phyloP scores from a whole-genome alignment of 2,329 filamentous ascomycete genomes.

The Lachnellula arida region DNA sequence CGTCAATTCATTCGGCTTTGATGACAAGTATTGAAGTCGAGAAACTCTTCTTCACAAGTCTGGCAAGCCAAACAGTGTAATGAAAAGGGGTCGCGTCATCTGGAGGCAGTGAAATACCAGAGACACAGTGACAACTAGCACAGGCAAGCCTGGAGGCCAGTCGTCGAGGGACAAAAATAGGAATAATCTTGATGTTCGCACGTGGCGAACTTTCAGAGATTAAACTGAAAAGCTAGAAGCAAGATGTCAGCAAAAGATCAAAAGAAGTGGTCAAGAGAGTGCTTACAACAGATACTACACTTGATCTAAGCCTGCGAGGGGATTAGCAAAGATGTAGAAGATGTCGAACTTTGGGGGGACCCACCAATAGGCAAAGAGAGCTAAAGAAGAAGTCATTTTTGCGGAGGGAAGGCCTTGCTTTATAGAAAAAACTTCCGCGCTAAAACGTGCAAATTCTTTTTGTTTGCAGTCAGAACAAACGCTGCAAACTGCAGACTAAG shows the following conservation, averaged over 20 bases:
- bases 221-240: conserved; percentile 74
- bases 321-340: conserved; percentile 42
- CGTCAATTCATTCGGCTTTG: background rate
- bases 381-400: conserved; percentile 33
- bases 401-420: too few species aligned
- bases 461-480: too few species aligned
- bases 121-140: conserved; percentile 63
- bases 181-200: conserved; percentile 73
- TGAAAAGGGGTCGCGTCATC: conserved; percentile 64
- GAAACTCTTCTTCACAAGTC: conserved; percentile 51
- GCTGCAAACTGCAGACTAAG: too few species aligned
- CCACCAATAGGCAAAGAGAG: conserved; percentile 55
- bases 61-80: conserved; percentile 50
- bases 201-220: conserved; percentile 81
- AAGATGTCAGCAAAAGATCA: conserved; percentile 65
- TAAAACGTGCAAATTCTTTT: too few species aligned
- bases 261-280: background rate
- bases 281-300: conserved; percentile 64
- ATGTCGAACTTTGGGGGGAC: conserved; percentile 10
- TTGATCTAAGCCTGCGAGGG: conserved; percentile 60
- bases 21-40: background rate
- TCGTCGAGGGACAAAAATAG: conserved; percentile 62
- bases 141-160: conserved; percentile 69
- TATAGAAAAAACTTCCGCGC: too few species aligned
- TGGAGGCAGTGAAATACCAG: conserved; percentile 70